phyloP scores from a whole-genome alignment of 805 yeast genomes.

The Metschnikowia kofuensis region DNA sequence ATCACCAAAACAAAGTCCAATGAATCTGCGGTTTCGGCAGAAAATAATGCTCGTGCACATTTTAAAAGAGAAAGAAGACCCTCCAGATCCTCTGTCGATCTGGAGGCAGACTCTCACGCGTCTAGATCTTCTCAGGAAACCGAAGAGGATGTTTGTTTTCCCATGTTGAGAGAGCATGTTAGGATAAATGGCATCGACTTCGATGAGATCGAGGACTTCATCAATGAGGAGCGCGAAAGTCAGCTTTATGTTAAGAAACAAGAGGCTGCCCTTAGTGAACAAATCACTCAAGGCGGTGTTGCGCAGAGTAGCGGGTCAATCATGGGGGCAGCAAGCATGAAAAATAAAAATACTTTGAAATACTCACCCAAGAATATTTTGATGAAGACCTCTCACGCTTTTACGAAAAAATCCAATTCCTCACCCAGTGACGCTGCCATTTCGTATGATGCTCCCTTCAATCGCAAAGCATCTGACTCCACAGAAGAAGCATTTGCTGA shows the following conservation, averaged over 20 bases:
- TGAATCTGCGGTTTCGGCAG: constrained; percentile 15
- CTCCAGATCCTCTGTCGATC: constrained; percentile 44
- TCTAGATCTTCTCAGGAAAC: constrained; percentile 84
- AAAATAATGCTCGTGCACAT: constrained; percentile 16
- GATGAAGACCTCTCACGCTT: constrained; percentile 9
- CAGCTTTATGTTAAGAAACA: constrained; percentile 14
- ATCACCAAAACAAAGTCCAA: constrained; percentile 23
- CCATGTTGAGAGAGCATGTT: constrained; percentile 68
- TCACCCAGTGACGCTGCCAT: neutral
- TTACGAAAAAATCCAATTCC: neutral
- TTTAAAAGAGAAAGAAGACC: constrained; percentile 31
- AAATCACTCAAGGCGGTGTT: neutral
- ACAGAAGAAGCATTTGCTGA: constrained; percentile 23
- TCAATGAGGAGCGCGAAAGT: constrained; percentile 56
- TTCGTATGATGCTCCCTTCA: neutral
- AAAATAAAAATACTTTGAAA: constrained; percentile 52
- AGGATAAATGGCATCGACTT: constrained; percentile 80
- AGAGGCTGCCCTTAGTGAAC: constrained; percentile 19
- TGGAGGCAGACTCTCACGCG: constrained; percentile 69
- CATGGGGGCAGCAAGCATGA: neutral
- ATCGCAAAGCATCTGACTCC: constrained; percentile 19
- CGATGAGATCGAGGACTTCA: constrained; percentile 83
- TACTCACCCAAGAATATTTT: constrained; percentile 54
- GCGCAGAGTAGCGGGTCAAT: neutral
- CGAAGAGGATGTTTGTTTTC: constrained; percentile 97